A percentile compares a stretch with the other conserved stretches of the same genome.
phyloP scores from a whole-genome alignment of 2,329 filamentous ascomycete genomes.

The Lachnellula subtilissima region DNA sequence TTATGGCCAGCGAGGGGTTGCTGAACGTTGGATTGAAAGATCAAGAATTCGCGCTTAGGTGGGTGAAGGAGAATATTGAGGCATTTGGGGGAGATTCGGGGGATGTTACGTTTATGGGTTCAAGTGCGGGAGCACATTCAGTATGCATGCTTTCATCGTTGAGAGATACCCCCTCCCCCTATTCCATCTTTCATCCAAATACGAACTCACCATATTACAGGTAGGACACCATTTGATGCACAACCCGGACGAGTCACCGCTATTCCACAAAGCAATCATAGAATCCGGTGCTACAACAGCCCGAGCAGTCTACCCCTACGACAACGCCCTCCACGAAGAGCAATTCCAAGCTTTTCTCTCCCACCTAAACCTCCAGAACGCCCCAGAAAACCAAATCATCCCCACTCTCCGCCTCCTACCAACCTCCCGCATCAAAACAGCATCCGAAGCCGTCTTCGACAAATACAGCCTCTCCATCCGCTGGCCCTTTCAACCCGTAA shows the following conservation, averaged over 20 bases:
- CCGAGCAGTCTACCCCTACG: slow-evolving; percentile 46
- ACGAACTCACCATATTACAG: slow-evolving; percentile 32
- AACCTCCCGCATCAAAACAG: slow-evolving; percentile 35
- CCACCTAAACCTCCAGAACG: slow-evolving; percentile 44
- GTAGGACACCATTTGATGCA: slow-evolving; percentile 64
- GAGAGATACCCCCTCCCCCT: not conserved
- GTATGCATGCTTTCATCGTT: slow-evolving; percentile 31
- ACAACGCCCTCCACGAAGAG: slow-evolving; percentile 51
- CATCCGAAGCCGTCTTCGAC: slow-evolving; percentile 41
- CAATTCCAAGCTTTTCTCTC: slow-evolving; percentile 54
- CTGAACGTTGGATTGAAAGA: slow-evolving; percentile 63
- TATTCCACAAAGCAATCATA: slow-evolving; percentile 50
- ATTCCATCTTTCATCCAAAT: slow-evolving; percentile 5
- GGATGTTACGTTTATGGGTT: slow-evolving; percentile 57
- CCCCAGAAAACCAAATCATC: slow-evolving; percentile 45
- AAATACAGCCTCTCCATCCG: slow-evolving; percentile 41
- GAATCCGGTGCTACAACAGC: slow-evolving; percentile 54
- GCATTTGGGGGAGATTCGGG: slow-evolving; percentile 55
- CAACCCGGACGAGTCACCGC: slow-evolving; percentile 33
- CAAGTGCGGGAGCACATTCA: slow-evolving; percentile 59
- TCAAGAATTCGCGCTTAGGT: slow-evolving; percentile 53
- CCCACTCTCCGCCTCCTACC: slow-evolving; percentile 43
- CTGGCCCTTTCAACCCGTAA: slow-evolving; percentile 66
- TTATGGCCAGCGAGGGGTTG: slow-evolving; percentile 50
- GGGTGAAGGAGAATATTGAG: slow-evolving; percentile 56